Evolutionary conservation across 177 flowering plant genomes (phyloP).

Genomic region (Vitis hybrid): DNA sequence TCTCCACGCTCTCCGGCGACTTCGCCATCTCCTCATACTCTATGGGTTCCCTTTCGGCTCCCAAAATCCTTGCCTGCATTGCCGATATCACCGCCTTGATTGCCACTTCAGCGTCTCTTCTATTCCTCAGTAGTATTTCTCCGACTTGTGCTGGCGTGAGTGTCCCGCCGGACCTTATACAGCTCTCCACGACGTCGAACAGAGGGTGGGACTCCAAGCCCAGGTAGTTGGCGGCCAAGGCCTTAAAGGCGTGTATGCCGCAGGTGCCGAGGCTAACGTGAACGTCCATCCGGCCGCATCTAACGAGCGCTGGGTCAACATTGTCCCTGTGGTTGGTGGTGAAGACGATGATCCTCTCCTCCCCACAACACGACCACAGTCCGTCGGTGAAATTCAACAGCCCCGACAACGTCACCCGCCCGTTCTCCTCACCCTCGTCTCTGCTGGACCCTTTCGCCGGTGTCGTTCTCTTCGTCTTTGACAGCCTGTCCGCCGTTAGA

Average conservation of each 20-base stretch:
- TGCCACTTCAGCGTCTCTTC: constrained; percentile 46
- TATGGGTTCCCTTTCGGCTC: constrained; percentile 1
- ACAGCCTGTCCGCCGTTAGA: constrained; percentile 43
- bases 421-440: constrained; percentile 28
- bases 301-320: constrained; percentile 63
- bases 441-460: not conserved
- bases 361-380: constrained; percentile 77
- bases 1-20: constrained; percentile 32
- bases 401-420: constrained; percentile 63
- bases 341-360: constrained; percentile 69
- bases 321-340: constrained; percentile 66
- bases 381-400: constrained; percentile 71
- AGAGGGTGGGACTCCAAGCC: constrained; percentile 37
- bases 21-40: constrained; percentile 22
- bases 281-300: constrained; percentile 74
- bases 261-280: constrained; percentile 59
- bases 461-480: constrained; percentile 15
- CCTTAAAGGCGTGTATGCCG: constrained; percentile 49
- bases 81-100: constrained; percentile 51
- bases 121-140: constrained; percentile 55
- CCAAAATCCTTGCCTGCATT: constrained; percentile 39
- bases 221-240: constrained; percentile 48
- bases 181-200: constrained; percentile 51
- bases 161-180: constrained; percentile 54
- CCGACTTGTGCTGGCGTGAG: constrained; percentile 68